Evolutionary conservation across 2,329 filamentous ascomycete genomes (phyloP).

Genomic region (Fusarium napiforme): DNA sequence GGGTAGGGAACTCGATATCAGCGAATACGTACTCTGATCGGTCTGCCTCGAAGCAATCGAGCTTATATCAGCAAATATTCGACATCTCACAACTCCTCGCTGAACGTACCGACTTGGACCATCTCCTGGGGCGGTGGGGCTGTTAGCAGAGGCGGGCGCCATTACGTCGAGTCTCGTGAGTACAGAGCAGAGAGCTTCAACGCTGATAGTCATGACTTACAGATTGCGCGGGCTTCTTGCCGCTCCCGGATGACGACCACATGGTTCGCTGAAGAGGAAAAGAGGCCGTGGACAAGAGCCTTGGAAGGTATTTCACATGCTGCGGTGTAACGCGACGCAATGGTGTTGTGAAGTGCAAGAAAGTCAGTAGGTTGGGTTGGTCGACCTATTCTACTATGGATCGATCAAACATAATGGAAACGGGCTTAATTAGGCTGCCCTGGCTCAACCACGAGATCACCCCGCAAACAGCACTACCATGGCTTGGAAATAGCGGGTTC

Average conservation of each 20-base stretch:
- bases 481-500: slow-evolving; percentile 22
- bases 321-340: slow-evolving; percentile 43
- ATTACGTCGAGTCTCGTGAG: slow-evolving; percentile 42
- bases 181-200: slow-evolving; percentile 26
- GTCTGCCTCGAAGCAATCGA: slow-evolving; percentile 55
- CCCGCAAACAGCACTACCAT: slow-evolving; percentile 34
- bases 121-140: slow-evolving; percentile 80
- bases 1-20: not conserved
- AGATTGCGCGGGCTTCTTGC: slow-evolving; percentile 78
- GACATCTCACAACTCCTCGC: slow-evolving; percentile 19
- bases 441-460: slow-evolving; percentile 33
- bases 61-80: slow-evolving; percentile 42
- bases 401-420: slow-evolving; percentile 26
- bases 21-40: slow-evolving; percentile 68
- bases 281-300: slow-evolving; percentile 42
- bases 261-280: slow-evolving; percentile 54
- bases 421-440: slow-evolving; percentile 24
- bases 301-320: slow-evolving; percentile 46
- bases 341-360: slow-evolving; percentile 38
- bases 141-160: slow-evolving; percentile 48
- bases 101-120: slow-evolving; percentile 92
- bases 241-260: slow-evolving; percentile 73
- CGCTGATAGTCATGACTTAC: slow-evolving; percentile 58
- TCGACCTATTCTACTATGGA: slow-evolving; percentile 15
- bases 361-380: slow-evolving; percentile 29